Conservation (phyloP, 2,329 filamentous ascomycete genomes). For the Sporothrix brasiliensis region DNA sequence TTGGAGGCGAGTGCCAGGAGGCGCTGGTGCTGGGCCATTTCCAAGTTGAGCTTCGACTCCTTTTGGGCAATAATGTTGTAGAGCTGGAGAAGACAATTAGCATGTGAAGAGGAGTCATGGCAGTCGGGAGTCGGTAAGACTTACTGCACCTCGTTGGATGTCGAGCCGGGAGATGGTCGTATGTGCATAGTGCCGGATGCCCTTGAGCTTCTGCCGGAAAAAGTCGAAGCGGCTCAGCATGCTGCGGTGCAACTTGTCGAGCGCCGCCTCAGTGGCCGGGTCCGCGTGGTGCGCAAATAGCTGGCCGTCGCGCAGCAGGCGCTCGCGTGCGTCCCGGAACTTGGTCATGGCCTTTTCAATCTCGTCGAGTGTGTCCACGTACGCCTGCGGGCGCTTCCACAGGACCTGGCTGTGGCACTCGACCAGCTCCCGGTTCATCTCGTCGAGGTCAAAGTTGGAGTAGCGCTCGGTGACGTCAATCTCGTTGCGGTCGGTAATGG, state of each 20-base stretch:
- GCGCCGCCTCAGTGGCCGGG: slow-evolving; percentile 40
- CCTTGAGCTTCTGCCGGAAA: slow-evolving; percentile 62
- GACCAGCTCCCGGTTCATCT: slow-evolving; percentile 63
- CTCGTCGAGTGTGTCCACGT: slow-evolving; percentile 42
- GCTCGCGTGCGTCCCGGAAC: slow-evolving; percentile 32
- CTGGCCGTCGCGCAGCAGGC: slow-evolving; percentile 21
- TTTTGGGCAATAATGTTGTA: slow-evolving; percentile 69
- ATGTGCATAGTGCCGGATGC: slow-evolving; percentile 64
- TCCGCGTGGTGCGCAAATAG: slow-evolving; percentile 17
- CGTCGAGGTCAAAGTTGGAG: slow-evolving; percentile 59
- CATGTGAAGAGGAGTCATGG: background rate
- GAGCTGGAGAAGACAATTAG: slow-evolving; percentile 47
- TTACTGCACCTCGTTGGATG: slow-evolving; percentile 63
- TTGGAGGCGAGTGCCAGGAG: slow-evolving; percentile 63
- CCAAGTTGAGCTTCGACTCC: slow-evolving; percentile 64
- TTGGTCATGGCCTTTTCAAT: slow-evolving; percentile 34
- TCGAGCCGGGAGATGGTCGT: slow-evolving; percentile 63
- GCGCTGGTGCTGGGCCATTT: slow-evolving; percentile 64
- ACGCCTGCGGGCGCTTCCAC: slow-evolving; percentile 57
- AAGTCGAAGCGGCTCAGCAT: slow-evolving; percentile 61
- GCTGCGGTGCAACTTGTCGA: slow-evolving; percentile 55
- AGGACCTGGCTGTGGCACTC: slow-evolving; percentile 56
- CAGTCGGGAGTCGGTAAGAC: slow-evolving; percentile 37
- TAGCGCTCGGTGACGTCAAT: slow-evolving; percentile 60
- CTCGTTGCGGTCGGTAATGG: slow-evolving; percentile 63